Evolutionary conservation across 495 filamentous ascomycete species (phyloP), one percentile per base, ranked within the genome.

Genomic region (Penicillium bialowiezense): DNA sequence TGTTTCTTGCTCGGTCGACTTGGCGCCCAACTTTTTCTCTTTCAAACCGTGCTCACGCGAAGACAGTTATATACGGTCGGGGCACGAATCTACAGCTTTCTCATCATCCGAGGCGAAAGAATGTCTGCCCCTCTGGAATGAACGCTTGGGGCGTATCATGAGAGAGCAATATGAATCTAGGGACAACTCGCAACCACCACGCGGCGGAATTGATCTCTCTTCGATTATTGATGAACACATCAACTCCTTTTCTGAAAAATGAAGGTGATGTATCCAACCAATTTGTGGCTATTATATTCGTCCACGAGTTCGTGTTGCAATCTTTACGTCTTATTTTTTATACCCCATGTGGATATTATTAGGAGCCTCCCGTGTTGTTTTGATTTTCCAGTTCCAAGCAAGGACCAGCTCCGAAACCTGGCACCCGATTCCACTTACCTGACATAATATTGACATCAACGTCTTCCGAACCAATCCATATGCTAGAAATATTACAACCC

Each of bases 381-480:
- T 6, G 7, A 4, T 32, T 32, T 8, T 13, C 9, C 4, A 28
- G 4, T 28, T 28, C 24, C 24, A 4, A 28, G 37, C 13, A 17
- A 28, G 14, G 23, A 9, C 5, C 14, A 2, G 5, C 2, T 39
- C 13, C 15, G 2, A 41, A 41, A 41, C 38, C 21, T 41, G 21
- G 38, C 10, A 41, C 38, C 8, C 28, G 41, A n/a, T 12, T 6
- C 13, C 18, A 34, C 18, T n/a, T 43, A 17, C 43, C 29, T 59
- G 51, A 59, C 56, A 51, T 55, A 49, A 52, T 52, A 35, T 28
- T 59, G 51, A 59, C 52, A 55, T 59, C 56, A 59, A 51, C 42
- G 13, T 17, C 39, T 17, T 17, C 2, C 13, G 14, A 29, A 3
- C n/a, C n/a, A 9, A 24, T 21, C 40, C 23, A 38, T 31, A 26